Evolutionary conservation across 2,329 filamentous ascomycete species (phyloP), one percentile per base, ranked within the genome.

Genomic region (Bimuria novae-zelandiae): DNA sequence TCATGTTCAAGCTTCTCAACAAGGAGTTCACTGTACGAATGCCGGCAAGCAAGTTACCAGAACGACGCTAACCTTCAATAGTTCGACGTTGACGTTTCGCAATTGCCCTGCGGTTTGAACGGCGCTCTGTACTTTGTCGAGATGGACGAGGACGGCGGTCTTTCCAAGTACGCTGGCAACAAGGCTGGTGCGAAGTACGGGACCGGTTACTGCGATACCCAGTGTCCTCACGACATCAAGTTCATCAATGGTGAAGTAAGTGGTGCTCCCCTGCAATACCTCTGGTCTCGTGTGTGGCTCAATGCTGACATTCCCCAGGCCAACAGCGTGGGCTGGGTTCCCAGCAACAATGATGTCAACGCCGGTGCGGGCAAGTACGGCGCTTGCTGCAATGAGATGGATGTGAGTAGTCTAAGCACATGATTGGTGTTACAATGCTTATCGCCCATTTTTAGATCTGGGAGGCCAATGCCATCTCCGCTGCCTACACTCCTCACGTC

Each of bases 81-180:
- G 43, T 67, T 68, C 44, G 65, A 68, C 48, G 63, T 68, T 6
- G 65, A 68, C 21, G 54, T 87, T 29, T 87, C 84, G 21, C 78
- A 79, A 53, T 74, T 87, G 21, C 80, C 81, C 47, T 89, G 87
- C 64, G 87, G 87, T 42, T 74, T 89, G 49, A 89, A 89, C 70
- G 86, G 85, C 35, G 87, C 87, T 42, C 75, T 89, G 44, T 89
- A 89, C 75, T 78, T 87, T 37, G 75, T 81, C 8, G 73, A 78
- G 60, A 86, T 87, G 83, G 77, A 81, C 7, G 74, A 77, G 8
- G 82, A 85, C 62, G 87, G 87, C 61, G 85, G 84, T 32, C 58
- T 76, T 49, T 59, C 74, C 23, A 70, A 69, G 51, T 80, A 77
- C 62, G 64, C 77, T 0, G 71, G 57, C 63, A 84, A 75, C 62